Percentiles rank a stretch among this genome's conserved stretches.
Conservation (phyloP, 176 grass and related monocot genomes). For the Triticum urartu region DNA sequence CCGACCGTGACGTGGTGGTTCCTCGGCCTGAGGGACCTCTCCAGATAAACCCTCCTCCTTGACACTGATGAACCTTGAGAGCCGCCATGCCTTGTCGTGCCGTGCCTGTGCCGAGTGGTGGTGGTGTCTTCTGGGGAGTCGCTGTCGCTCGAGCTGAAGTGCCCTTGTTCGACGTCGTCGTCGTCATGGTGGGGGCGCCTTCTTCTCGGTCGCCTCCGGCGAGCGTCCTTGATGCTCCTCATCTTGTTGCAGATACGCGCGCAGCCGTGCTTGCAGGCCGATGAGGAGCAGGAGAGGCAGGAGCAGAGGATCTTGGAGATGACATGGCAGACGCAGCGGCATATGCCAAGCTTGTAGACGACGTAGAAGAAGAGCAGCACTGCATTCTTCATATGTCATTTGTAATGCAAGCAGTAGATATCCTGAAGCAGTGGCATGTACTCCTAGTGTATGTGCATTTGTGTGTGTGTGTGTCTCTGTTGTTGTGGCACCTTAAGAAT, state of each 20-base stretch:
- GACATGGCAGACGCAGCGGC: constrained; percentile 32
- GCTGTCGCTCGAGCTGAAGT: constrained; percentile 21
- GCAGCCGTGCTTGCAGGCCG: constrained; percentile 25
- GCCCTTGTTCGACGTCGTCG: constrained; percentile 31
- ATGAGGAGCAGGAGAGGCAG: constrained; percentile 41
- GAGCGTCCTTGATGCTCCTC: constrained; percentile 1
- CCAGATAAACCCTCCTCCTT: constrained; percentile 35
- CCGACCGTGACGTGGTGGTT: constrained; percentile 30
- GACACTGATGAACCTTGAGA: constrained; percentile 30
- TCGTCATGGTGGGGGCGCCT: not conserved
- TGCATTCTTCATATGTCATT: not conserved
- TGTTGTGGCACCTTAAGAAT: no score
- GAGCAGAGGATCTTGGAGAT: constrained; percentile 32
- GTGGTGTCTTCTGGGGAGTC: not conserved
- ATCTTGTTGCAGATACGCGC: constrained; percentile 39
- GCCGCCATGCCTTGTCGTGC: accelerated
- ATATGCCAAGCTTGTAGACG: constrained; percentile 52
- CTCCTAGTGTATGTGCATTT: no score
- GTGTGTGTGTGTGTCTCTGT: no score
- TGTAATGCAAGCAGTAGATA: not conserved
- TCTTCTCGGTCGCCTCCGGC: not conserved
- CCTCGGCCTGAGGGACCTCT: constrained; percentile 46
- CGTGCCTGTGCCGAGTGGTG: not conserved
- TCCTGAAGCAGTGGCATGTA: no score
- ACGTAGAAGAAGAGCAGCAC: constrained; percentile 56